Evolutionary conservation across 768 basidiomycete genomes (phyloP), one percentile per base, ranked within the genome.

Genomic region (Suillus paluster): DNA sequence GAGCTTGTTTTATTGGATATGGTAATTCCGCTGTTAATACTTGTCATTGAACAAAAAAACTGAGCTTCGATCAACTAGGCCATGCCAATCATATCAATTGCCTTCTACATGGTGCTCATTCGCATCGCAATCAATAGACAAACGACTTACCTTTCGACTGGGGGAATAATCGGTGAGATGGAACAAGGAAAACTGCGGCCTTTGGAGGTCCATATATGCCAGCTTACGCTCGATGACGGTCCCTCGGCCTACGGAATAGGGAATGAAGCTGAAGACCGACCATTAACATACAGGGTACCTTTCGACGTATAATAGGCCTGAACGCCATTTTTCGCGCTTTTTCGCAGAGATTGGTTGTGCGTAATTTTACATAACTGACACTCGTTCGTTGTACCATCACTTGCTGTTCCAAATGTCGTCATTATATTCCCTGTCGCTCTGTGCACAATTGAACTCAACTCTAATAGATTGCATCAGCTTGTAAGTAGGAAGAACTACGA

Each of bases 31-130:
- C 42, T 44, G n/a, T n/a, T 44, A 21, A 44, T 4, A 44, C 10
- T 10, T 44, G 11, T 4, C 42, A 44, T n/a, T 3, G 30, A 30
- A 30, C n/a, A 42, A 44, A 44, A 41, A 4, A 44, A 21, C 42
- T 44, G n/a, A 44, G 2, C 10, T 44, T n/a, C 4, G 10, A 44
- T 7, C n/a, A 19, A 44, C n/a, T 21, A 56, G 59, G 38, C 42
- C 2, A 54, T 27, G 9, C 53, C 59, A 15, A 56, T 60, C 36
- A 56, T 56, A 23, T 48, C 44, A 10, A 61, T 61, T 56, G n/a
- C 54, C 19, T 61, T 61, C 55, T 61, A 57, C 33, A 61, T 61
- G 60, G 60, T 61, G 11, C 39, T 57, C 33, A 61, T 61, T 34
- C 60, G 44, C 14, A 30, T 61, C 1, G 44, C 14, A 25, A 46